Conservation (phyloP, 2,329 filamentous ascomycete species). For the Beauveria bassiana region DNA sequence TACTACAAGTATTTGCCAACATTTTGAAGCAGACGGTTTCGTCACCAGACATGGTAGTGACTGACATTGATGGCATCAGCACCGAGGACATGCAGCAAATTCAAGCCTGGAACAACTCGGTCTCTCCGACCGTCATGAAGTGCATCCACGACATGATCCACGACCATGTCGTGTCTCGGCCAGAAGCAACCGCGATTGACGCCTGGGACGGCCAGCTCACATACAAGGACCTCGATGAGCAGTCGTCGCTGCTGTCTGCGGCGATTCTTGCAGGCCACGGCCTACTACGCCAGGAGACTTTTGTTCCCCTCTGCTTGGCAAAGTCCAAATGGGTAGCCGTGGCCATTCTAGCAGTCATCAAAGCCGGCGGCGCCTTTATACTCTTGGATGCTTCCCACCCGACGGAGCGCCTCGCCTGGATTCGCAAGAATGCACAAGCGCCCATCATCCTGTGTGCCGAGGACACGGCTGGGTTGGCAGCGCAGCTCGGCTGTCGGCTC, state of each 20-base stretch:
- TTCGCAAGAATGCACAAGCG: neutral
- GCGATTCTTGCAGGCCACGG: neutral
- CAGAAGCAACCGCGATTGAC: slow-evolving; percentile 27
- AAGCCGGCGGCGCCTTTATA: slow-evolving; percentile 39
- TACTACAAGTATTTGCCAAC: neutral
- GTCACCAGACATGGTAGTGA: neutral
- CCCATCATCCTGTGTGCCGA: neutral
- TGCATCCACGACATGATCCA: neutral
- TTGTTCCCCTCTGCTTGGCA: slow-evolving; percentile 22
- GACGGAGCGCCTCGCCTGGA: neutral
- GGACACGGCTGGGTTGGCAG: neutral
- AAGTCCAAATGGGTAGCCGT: slow-evolving; percentile 23
- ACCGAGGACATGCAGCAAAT: neutral
- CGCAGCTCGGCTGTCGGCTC: neutral
- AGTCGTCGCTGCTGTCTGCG: neutral
- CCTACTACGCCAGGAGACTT: slow-evolving; percentile 23
- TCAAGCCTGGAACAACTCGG: neutral
- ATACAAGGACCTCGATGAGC: slow-evolving; percentile 20
- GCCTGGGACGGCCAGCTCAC: slow-evolving; percentile 39
- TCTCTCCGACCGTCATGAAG: neutral
- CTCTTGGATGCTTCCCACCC: slow-evolving; percentile 28
- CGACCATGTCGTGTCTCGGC: neutral
- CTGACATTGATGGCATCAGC: neutral
- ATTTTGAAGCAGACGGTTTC: neutral
- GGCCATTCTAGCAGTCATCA: slow-evolving; percentile 26